Conservation (phyloP, 805 yeast species). For the Cyberlindnera subsufficiens region DNA sequence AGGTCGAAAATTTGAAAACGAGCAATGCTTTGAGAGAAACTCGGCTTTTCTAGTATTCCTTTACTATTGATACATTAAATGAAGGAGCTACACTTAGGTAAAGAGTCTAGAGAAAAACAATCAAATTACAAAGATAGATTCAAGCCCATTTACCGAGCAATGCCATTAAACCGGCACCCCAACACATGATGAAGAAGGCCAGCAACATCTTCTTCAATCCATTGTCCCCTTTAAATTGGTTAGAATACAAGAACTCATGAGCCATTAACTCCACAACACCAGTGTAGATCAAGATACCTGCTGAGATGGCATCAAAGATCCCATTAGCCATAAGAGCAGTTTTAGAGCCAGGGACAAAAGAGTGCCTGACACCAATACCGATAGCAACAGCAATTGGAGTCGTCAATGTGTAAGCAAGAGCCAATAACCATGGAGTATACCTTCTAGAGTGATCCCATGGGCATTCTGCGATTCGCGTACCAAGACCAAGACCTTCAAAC, state of each 20-base stretch:
- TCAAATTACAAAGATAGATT: constrained; percentile 1
- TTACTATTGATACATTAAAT: too few relatives aligned
- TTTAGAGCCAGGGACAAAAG: constrained; percentile 54
- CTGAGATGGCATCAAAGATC: constrained; percentile 65
- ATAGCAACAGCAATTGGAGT: constrained; percentile 76
- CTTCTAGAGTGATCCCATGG: constrained; percentile 29
- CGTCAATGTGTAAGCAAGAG: constrained; percentile 44
- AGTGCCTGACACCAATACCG: constrained; percentile 67
- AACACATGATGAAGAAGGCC: constrained; percentile 49
- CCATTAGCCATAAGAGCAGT: constrained; percentile 64
- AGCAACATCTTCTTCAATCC: constrained; percentile 44
- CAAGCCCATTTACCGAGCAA: constrained; percentile 70
- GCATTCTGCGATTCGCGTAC: constrained; percentile 63
- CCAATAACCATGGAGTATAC: constrained; percentile 54
- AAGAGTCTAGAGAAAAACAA: neutral
- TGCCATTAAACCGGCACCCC: constrained; percentile 76
- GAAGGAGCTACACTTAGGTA: too few relatives aligned
- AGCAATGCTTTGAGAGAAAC: too few relatives aligned
- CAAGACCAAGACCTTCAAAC: constrained; percentile 84
- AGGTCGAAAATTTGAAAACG: too few relatives aligned
- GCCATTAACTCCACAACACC: constrained; percentile 79
- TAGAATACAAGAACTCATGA: constrained; percentile 60
- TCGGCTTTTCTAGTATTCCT: neutral
- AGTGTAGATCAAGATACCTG: constrained; percentile 74
- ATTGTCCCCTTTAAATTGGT: constrained; percentile 55